Percentiles rank a stretch among this genome's conserved stretches.
Conservation (phyloP, 768 basidiomycete species). For the Clitopilus hobsonii region DNA sequence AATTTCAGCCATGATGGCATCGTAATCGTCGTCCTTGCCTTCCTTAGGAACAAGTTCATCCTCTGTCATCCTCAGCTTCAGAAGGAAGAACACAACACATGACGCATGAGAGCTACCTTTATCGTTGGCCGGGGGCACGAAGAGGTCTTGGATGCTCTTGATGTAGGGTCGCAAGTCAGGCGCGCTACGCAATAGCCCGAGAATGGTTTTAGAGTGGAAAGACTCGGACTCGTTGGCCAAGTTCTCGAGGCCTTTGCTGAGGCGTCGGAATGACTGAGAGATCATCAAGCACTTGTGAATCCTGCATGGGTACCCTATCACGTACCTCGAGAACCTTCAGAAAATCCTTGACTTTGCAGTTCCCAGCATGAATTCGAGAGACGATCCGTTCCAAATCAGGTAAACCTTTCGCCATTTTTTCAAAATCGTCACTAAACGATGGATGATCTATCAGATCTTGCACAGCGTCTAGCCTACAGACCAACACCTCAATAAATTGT, state of each 20-base stretch:
- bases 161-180: slow-evolving; percentile 76
- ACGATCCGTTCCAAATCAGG: slow-evolving; percentile 94
- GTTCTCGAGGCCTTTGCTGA: slow-evolving; percentile 61
- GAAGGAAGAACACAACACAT: not conserved
- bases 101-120: slow-evolving; percentile 41
- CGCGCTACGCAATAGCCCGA: slow-evolving; percentile 69
- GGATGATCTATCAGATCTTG: slow-evolving; percentile 83
- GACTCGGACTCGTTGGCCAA: slow-evolving; percentile 62
- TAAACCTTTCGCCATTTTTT: slow-evolving; percentile 68
- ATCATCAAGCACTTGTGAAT: not conserved
- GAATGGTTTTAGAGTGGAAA: slow-evolving; percentile 76
- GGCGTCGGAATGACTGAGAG: slow-evolving; percentile 65
- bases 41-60: slow-evolving; percentile 73
- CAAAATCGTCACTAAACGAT: slow-evolving; percentile 74
- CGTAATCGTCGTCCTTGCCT: slow-evolving; percentile 87
- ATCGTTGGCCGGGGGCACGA: slow-evolving; percentile 45
- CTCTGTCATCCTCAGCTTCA: slow-evolving; percentile 30
- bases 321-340: slow-evolving; percentile 72
- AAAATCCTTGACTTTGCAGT: slow-evolving; percentile 85
- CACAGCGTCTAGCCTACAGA: slow-evolving; percentile 85
- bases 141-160: slow-evolving; percentile 71
- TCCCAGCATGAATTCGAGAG: slow-evolving; percentile 92
- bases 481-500: not conserved
- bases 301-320: not conserved
- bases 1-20: slow-evolving; percentile 72